A percentile compares a stretch with the other conserved stretches of the same genome.
These are phyloP conservation scores for Geum urbanum DNA, from an alignment of 306 rosid genomes.

Conservation along the genomic window DNA sequence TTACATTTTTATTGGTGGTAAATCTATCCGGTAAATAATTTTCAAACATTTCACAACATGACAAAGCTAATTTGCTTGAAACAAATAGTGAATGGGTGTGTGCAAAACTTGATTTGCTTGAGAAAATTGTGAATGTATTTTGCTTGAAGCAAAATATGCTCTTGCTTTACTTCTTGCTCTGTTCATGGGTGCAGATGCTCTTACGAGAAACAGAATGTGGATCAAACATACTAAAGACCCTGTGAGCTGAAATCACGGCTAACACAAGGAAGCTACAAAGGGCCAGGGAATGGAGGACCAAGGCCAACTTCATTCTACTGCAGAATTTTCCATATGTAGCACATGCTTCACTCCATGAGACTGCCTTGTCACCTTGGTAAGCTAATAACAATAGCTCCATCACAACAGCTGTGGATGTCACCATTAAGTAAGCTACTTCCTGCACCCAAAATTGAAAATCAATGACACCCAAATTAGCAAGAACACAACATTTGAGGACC, in stretches of 20 bases:
- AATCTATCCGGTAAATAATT: too few relatives aligned
- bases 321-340: conserved; percentile 67
- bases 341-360: conserved; percentile 92
- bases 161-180: too few relatives aligned
- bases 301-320: conserved; percentile 62
- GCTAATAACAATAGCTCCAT: conserved; percentile 60
- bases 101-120: too few relatives aligned
- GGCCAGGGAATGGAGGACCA: conserved; percentile 50
- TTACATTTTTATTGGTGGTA: too few relatives aligned
- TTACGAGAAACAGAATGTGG: conserved; percentile 45
- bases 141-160: too few relatives aligned
- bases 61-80: too few relatives aligned
- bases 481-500: neutral
- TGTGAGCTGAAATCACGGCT: conserved; percentile 73
- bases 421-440: conserved; percentile 64
- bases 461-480: neutral
- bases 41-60: too few relatives aligned
- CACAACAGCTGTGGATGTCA: conserved; percentile 59
- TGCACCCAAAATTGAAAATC: conserved; percentile 19
- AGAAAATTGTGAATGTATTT: too few relatives aligned
- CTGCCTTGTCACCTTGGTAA: conserved; percentile 61
- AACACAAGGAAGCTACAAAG: conserved; percentile 54
- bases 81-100: too few relatives aligned
- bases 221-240: conserved; percentile 58
- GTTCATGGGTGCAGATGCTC: too few relatives aligned